Base-by-base conservation (phyloP, 73 alveolate genomes). In the Tetrahymena borealis region DNA sequence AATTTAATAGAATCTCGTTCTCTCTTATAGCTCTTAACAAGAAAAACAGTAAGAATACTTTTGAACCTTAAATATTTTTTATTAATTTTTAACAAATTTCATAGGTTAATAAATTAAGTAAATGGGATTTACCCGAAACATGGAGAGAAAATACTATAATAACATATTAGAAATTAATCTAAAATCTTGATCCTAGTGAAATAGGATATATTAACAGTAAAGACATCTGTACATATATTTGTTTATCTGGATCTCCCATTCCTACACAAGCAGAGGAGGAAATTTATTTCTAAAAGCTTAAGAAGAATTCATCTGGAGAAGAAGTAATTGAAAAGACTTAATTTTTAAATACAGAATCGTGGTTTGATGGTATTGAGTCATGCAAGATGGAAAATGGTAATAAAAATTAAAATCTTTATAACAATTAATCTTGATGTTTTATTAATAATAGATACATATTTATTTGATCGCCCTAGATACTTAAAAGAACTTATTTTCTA, bases 401-500 rank as follows among this genome's bases (percentile, higher is more conserved):
- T 6, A 28, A 60, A 24, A 39, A 39, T 39, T 39, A 9, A 39
- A 12, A 9, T 9, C 12, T 39, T 39, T 12, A 39, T 9, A 9
- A 9, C 12, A 39, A 39, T 39, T 39, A 39, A 39, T 9, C 2
- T 12, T 18, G 3, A 18, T 41, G 0, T 18, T 41, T 41, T 5
- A 10, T 32, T 11, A 39, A 85, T 38, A 39, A 78, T 78, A 92
- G 95, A 93, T 41, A 93, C 95, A 37, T 79, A 93, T 93, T 93
- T 79, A 91, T 93, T 93, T 90, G 95, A 93, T 33, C 78, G 95
- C 20, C 93, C 91, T 4, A 42, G 78, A 60, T 93, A 93, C 78
- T 79, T 93, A 31, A 93, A 93, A 39, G 95, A 93, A 40, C 91
- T 93, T 12, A 20, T 93, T 33, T 93, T 39, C 91, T 93, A 79